phyloP scores from a whole-genome alignment of 2,329 filamentous ascomycete genomes.

The Aspergillus fischeri region DNA sequence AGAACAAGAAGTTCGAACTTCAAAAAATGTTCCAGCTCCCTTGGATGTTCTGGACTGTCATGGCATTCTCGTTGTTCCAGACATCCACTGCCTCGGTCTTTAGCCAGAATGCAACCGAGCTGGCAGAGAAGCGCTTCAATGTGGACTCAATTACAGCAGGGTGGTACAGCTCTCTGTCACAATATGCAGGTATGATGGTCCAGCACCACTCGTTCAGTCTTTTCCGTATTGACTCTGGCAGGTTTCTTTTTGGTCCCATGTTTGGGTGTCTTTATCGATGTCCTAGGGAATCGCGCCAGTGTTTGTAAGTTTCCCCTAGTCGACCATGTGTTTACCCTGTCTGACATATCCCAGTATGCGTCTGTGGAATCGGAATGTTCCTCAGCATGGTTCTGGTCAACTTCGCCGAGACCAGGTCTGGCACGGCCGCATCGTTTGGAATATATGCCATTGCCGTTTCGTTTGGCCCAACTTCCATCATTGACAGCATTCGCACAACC shows the following conservation, averaged over 20 bases:
- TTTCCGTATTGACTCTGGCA: not conserved
- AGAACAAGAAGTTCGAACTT: conserved; percentile 54
- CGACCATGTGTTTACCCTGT: conserved; percentile 20
- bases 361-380: conserved; percentile 50
- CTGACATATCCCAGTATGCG: conserved; percentile 16
- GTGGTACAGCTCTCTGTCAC: conserved; percentile 56
- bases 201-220: not conserved
- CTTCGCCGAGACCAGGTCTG: conserved; percentile 47
- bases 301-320: conserved; percentile 30
- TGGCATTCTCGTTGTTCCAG: conserved; percentile 55
- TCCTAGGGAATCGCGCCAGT: conserved; percentile 51
- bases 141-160: conserved; percentile 53
- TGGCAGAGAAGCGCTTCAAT: conserved; percentile 58
- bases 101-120: conserved; percentile 56
- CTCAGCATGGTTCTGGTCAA: conserved; percentile 53
- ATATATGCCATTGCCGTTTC: conserved; percentile 55
- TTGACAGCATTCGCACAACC: conserved; percentile 57
- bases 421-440: conserved; percentile 57
- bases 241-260: conserved; percentile 56
- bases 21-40: conserved; percentile 55
- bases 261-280: conserved; percentile 54
- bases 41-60: conserved; percentile 57
- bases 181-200: conserved; percentile 44
- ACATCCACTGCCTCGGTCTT: conserved; percentile 55
- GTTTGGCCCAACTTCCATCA: conserved; percentile 56